Evolutionary conservation across 768 basidiomycete genomes (phyloP).

Genomic region (Tricholoma terreum): DNA sequence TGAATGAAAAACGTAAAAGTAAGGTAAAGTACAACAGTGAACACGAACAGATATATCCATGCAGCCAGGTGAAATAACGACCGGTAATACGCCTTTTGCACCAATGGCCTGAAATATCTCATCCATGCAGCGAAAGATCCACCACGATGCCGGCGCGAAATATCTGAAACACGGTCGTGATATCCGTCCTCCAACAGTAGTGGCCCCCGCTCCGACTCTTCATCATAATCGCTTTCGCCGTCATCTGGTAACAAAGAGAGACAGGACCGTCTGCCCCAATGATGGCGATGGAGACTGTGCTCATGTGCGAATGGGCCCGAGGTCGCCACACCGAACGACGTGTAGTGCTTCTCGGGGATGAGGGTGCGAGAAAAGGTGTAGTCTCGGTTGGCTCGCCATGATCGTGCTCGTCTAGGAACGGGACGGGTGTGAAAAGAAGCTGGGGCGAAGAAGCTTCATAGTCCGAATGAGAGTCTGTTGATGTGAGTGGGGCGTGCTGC

Average conservation of each 20-base stretch:
- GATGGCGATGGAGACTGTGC: slow-evolving; percentile 57
- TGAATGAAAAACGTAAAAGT: neutral
- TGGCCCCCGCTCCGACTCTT: slow-evolving; percentile 25
- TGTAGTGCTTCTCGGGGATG: slow-evolving; percentile 17
- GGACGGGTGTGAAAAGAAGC: slow-evolving; percentile 1
- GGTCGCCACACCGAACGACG: slow-evolving; percentile 34
- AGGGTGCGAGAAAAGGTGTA: slow-evolving; percentile 44
- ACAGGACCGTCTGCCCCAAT: slow-evolving; percentile 64
- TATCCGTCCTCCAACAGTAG: slow-evolving; percentile 7
- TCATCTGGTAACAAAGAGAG: slow-evolving; percentile 63
- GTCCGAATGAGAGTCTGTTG: slow-evolving; percentile 34
- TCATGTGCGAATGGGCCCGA: slow-evolving; percentile 58
- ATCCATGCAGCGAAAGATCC: slow-evolving; percentile 41
- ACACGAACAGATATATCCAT: slow-evolving; percentile 78
- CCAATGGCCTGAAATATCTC: slow-evolving; percentile 65
- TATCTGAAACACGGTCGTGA: slow-evolving; percentile 11
- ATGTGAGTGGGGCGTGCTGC: slow-evolving; percentile 26
- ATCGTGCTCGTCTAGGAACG: slow-evolving; percentile 20
- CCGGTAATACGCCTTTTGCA: slow-evolving; percentile 53
- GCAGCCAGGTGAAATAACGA: slow-evolving; percentile 70
- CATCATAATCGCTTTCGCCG: slow-evolving; percentile 29
- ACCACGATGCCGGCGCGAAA: slow-evolving; percentile 2
- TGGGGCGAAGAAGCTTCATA: slow-evolving; percentile 28
- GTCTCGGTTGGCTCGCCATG: slow-evolving; percentile 39
- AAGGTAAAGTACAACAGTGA: slow-evolving; percentile 52